Conservation (phyloP, 1,284 basidiomycete species). For the Rhodotorula sp. region DNA sequence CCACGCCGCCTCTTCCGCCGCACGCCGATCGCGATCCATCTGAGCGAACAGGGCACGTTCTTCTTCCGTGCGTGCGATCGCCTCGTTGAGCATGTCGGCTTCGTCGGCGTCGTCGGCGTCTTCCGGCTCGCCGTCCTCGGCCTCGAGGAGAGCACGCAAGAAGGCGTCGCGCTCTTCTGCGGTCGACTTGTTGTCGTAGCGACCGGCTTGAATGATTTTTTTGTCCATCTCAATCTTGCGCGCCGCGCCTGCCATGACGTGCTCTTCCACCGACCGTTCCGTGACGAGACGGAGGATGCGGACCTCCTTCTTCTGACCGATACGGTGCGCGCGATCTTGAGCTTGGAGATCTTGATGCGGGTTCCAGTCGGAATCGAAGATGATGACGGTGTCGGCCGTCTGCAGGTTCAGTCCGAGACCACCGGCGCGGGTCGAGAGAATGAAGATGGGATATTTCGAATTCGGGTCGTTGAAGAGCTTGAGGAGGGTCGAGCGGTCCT, state of each 20-base stretch:
- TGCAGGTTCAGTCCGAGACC: slow-evolving; percentile 97
- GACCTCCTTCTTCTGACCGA: slow-evolving; percentile 98
- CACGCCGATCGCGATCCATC: slow-evolving; percentile 80
- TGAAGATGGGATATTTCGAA: slow-evolving; percentile 91
- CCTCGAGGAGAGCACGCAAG: slow-evolving; percentile 63
- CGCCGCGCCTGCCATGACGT: slow-evolving; percentile 72
- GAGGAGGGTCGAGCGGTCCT: slow-evolving; percentile 89
- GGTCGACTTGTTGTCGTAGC: slow-evolving; percentile 98
- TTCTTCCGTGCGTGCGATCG: slow-evolving; percentile 80
- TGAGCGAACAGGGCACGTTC: slow-evolving; percentile 76
- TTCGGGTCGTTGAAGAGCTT: slow-evolving; percentile 86
- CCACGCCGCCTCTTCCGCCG: slow-evolving; percentile 69
- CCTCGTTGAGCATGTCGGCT: slow-evolving; percentile 85
- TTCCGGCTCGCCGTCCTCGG: slow-evolving; percentile 71
- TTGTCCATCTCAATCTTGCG: slow-evolving; percentile 99
- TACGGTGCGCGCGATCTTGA: slow-evolving; percentile 64
- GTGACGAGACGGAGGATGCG: slow-evolving; percentile 96
- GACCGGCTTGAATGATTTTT: slow-evolving; percentile 93
- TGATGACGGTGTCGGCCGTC: slow-evolving; percentile 98
- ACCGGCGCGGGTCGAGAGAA: slow-evolving; percentile 93
- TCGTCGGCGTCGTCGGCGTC: slow-evolving; percentile 94
- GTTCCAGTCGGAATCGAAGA: slow-evolving; percentile 73
- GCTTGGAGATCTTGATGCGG: slow-evolving; percentile 89
- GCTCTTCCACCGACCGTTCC: slow-evolving; percentile 96
- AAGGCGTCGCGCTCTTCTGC: slow-evolving; percentile 96